A percentile compares a stretch with the other conserved stretches of the same genome.
phyloP scores from a whole-genome alignment of 805 yeast species.

The Wickerhamiella kurtzmanii region DNA sequence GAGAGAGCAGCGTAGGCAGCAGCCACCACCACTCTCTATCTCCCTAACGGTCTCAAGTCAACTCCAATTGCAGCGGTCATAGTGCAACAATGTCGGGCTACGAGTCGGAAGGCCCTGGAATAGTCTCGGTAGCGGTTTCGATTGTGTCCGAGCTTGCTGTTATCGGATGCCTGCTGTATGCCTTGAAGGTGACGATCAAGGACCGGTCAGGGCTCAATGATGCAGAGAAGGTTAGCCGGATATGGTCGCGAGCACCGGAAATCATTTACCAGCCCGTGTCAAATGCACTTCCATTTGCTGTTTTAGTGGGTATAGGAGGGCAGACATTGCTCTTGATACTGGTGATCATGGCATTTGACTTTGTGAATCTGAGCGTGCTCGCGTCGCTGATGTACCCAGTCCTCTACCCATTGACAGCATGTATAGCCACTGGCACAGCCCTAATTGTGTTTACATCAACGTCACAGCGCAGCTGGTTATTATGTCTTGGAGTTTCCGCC shows the following conservation, averaged over 20 bases:
- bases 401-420: conserved; percentile 1
- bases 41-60: too few species aligned
- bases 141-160: conserved; percentile 11
- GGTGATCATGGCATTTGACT: conserved; percentile 3
- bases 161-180: conserved; percentile 12
- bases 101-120: not conserved
- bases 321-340: conserved; percentile 15
- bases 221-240: conserved; percentile 21
- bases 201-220: conserved; percentile 21
- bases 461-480: conserved; percentile 14
- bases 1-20: too few species aligned
- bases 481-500: conserved; percentile 2
- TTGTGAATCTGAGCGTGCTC: not conserved
- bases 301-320: conserved; percentile 18
- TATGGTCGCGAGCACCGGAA: conserved; percentile 21
- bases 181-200: conserved; percentile 15
- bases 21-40: too few species aligned
- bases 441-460: conserved; percentile 17
- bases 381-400: not conserved
- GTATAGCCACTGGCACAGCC: conserved; percentile 12
- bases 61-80: too few species aligned
- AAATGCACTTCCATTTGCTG: conserved; percentile 16
- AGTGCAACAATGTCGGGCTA: not conserved
- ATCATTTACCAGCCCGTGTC: conserved; percentile 21
- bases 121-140: conserved; percentile 1